phyloP scores from a whole-genome alignment of 2,329 filamentous ascomycete species.

The Thyridium curvatum region DNA sequence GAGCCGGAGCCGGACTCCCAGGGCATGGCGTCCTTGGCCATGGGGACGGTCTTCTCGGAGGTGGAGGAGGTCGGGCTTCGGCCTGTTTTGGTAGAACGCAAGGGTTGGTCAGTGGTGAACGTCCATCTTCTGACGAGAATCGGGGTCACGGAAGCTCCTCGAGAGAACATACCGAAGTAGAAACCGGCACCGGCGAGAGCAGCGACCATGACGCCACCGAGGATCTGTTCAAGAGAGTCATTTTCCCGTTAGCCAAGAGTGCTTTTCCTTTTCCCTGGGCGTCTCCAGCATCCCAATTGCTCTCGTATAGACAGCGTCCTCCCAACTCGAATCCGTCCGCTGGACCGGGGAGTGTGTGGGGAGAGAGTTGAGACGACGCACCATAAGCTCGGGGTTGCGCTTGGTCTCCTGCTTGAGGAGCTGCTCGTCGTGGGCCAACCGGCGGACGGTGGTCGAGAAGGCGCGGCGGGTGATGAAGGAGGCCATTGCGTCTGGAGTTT shows the following conservation, averaged over 20 bases:
- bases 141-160: too few species aligned
- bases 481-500: conserved; percentile 36
- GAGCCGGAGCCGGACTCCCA: conserved; percentile 69
- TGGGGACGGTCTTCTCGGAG: conserved; percentile 71
- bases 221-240: conserved; percentile 57
- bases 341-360: too few species aligned
- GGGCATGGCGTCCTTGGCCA: conserved; percentile 76
- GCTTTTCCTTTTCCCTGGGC: neutral
- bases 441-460: conserved; percentile 48
- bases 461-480: conserved; percentile 50
- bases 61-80: conserved; percentile 78
- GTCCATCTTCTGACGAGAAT: too few species aligned
- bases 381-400: conserved; percentile 43
- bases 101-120: neutral
- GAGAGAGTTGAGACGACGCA: too few species aligned
- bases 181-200: conserved; percentile 84
- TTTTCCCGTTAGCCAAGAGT: neutral
- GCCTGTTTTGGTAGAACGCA: conserved; percentile 39
- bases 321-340: too few species aligned
- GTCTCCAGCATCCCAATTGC: too few species aligned
- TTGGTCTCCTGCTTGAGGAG: conserved; percentile 52
- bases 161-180: conserved; percentile 63
- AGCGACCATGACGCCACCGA: conserved; percentile 84
- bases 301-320: neutral
- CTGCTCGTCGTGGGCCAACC: conserved; percentile 35